These are phyloP conservation scores for Amesomyces nigricolor DNA, from an alignment of 2,329 filamentous ascomycete species.

Conservation along the genomic window DNA sequence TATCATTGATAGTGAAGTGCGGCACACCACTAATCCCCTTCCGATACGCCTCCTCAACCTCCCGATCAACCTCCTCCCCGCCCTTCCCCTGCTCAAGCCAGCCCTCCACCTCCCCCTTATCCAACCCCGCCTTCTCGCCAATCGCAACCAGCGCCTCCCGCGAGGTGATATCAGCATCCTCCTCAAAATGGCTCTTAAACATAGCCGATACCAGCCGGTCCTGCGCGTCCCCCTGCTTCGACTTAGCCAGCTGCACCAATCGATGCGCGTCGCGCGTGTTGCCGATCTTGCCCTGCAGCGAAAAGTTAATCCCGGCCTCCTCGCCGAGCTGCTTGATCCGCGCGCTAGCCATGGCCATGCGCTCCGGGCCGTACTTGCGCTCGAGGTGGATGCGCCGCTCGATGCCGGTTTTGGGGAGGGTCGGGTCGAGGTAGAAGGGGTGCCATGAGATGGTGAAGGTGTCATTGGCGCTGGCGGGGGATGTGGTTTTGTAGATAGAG, in stretches of 20 bases:
- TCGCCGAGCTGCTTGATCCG: constrained; percentile 51
- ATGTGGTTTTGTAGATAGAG: constrained; percentile 53
- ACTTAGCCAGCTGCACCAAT: constrained; percentile 62
- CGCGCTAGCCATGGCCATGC: constrained; percentile 30
- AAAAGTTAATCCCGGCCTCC: constrained; percentile 66
- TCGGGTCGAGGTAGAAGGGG: constrained; percentile 75
- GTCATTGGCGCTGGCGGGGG: constrained; percentile 55
- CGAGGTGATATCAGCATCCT: constrained; percentile 58
- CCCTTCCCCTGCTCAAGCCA: constrained; percentile 52
- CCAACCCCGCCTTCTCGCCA: constrained; percentile 49
- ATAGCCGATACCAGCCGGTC: constrained; percentile 56
- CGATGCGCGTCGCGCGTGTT: constrained; percentile 77
- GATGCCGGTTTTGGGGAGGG: constrained; percentile 43
- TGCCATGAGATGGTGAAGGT: constrained; percentile 70
- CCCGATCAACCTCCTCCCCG: constrained; percentile 51
- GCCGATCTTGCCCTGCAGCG: constrained; percentile 64
- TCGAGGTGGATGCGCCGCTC: constrained; percentile 49
- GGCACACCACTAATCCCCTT: constrained; percentile 62
- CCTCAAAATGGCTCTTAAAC: constrained; percentile 62
- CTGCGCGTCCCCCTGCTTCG: constrained; percentile 45
- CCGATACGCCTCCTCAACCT: constrained; percentile 47
- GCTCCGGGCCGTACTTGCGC: constrained; percentile 60
- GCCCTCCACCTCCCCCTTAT: constrained; percentile 44
- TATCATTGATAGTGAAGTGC: constrained; percentile 66
- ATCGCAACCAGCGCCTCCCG: constrained; percentile 47